These are phyloP conservation scores for Tuctoria greenei DNA, from an alignment of 176 grass and related monocot genomes.

Conservation along the genomic window DNA sequence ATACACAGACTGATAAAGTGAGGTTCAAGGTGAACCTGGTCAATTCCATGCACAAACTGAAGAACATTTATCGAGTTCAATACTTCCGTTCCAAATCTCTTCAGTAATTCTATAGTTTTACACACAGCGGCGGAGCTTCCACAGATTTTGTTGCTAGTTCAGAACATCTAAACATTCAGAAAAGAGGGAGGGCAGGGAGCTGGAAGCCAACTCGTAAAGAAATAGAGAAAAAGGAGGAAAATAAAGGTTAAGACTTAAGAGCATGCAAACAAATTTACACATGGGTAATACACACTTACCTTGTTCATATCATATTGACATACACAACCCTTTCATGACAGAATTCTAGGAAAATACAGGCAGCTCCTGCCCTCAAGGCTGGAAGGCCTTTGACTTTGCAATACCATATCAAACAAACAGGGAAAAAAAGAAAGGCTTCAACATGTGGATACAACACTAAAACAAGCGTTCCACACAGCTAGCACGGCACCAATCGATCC, in stretches of 20 bases:
- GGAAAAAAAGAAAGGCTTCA: not conserved
- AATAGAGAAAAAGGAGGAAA: not conserved
- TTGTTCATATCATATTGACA: constrained; percentile 47
- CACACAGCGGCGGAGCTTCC: not conserved
- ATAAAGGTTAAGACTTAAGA: not conserved
- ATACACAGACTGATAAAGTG: not conserved
- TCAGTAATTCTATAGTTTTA: not conserved
- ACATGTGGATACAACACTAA: constrained; percentile 66
- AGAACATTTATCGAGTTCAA: not conserved
- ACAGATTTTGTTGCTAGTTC: not conserved
- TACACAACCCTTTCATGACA: constrained; percentile 32
- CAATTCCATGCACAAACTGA: constrained; percentile 1
- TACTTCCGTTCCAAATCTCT: not conserved
- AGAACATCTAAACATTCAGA: constrained; percentile 4
- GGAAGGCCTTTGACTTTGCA: constrained; percentile 22
- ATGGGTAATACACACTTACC: constrained; percentile 21
- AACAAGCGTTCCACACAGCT: constrained; percentile 63
- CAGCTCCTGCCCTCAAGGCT: constrained; percentile 27
- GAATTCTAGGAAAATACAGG: constrained; percentile 31
- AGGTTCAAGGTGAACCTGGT: not conserved
- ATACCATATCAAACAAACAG: constrained; percentile 42
- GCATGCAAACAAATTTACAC: not conserved
- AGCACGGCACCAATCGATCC: constrained; percentile 30
- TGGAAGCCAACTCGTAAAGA: too few relatives aligned
- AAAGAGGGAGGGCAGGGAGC: constrained; percentile 1